Evolutionary conservation across 495 filamentous ascomycete species (phyloP), one percentile per base, ranked within the genome.

Genomic region (Penicillium cataractarum): DNA sequence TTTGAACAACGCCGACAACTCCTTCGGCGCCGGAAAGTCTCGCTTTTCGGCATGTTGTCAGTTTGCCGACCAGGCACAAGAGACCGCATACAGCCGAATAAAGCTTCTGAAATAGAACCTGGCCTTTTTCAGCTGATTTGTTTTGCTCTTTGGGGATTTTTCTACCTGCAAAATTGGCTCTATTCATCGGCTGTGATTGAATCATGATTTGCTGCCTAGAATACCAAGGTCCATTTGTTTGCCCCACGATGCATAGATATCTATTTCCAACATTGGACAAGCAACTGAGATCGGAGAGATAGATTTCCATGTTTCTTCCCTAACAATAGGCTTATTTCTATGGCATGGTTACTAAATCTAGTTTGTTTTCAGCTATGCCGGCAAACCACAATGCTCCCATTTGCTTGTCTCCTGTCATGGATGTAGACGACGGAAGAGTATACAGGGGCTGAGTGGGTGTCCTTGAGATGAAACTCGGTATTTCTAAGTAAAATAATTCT

Each of bases 21-120:
- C 12, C 17, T 6, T 58, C 40, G 19, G 26, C 56, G n/a, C 24
- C 10, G 5, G n/a, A 15, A 19, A 6, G 6, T 40, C n/a, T 12
- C 22, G 10, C 32, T 29, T 1, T 44, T 58, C 56, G 56, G 56
- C 56, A 35, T 58, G 6, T 44, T 49, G 27, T 58, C 42, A 58
- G 26, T 40, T 58, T 22, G 56, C 56, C 56, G 56, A 57, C 12
- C 17, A 22, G 19, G 6, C n/a, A 5, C 15, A 44, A 39, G 35
- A 39, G 10, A 44, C n/a, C 40, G 40, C 8, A 44, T 44, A 44
- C 1, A 44, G 40, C 40, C 7, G n/a, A 44, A 44, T 22, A 10
- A 44, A 44, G 0, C 19, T 10, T n/a, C 32, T 17, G 35, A 39
- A 39, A 6, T 15, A 17, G 15, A 22, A 10, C 40, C 21, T 22